phyloP scores from a whole-genome alignment of 495 filamentous ascomycete genomes.

The Penicillium longicatenatum region DNA sequence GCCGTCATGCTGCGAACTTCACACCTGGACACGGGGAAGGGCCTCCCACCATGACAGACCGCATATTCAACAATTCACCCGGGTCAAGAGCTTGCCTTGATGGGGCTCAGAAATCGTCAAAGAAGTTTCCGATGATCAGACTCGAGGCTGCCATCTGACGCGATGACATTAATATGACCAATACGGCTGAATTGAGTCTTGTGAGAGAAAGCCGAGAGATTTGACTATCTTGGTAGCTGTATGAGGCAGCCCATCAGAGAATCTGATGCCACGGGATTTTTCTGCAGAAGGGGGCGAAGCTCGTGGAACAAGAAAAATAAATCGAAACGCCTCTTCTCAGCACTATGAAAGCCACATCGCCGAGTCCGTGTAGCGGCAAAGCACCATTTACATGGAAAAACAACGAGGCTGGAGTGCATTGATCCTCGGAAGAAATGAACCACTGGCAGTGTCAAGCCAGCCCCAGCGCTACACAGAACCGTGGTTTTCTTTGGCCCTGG shows the following conservation, averaged over 20 bases:
- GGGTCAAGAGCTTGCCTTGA: not conserved
- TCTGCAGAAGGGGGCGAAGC: not conserved
- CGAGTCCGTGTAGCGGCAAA: slow-evolving; percentile 5
- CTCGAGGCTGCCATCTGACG: not conserved
- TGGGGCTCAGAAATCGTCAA: not conserved
- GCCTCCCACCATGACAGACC: not conserved
- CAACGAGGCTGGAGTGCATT: slow-evolving; percentile 16
- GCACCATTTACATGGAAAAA: slow-evolving; percentile 11
- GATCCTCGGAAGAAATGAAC: slow-evolving; percentile 27
- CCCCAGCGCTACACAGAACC: slow-evolving; percentile 28
- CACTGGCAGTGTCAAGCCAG: slow-evolving; percentile 16
- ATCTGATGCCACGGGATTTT: not conserved
- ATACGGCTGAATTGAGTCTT: not conserved
- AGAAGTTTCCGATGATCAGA: not conserved
- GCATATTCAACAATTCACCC: not conserved
- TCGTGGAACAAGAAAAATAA: not conserved
- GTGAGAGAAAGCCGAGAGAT: not conserved
- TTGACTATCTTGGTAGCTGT: not conserved
- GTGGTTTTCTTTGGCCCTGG: slow-evolving; percentile 25
- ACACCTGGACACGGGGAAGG: not conserved
- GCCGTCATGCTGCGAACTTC: not conserved
- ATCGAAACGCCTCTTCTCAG: not conserved
- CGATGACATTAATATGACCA: not conserved
- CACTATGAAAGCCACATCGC: slow-evolving; percentile 14
- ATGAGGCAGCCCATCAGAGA: not conserved